phyloP scores from a whole-genome alignment of 2,329 filamentous ascomycete species.

The Fusarium sp. region DNA sequence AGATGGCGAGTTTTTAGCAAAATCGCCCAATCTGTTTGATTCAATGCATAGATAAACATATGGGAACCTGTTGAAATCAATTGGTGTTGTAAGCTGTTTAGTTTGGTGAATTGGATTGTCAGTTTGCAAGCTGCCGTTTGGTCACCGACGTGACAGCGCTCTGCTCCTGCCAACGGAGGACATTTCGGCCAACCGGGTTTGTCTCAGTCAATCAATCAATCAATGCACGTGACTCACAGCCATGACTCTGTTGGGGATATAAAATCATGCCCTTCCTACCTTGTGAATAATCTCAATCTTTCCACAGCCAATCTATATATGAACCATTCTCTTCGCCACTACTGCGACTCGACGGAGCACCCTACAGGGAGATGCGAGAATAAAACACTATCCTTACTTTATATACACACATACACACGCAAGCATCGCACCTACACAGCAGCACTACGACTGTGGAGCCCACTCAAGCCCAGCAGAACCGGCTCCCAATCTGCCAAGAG shows the following conservation, averaged over 20 bases:
- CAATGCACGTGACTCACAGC: too few species aligned
- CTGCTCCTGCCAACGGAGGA: too few species aligned
- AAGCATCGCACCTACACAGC: neutral
- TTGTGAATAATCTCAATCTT: neutral
- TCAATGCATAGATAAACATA: too few species aligned
- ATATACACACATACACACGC: neutral
- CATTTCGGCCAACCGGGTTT: too few species aligned
- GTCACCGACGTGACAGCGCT: too few species aligned
- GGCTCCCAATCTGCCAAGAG: neutral
- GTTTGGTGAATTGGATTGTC: too few species aligned
- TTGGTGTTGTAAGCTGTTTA: too few species aligned
- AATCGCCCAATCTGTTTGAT: too few species aligned
- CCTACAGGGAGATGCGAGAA: neutral
- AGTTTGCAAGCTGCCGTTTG: too few species aligned
- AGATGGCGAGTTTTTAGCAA: too few species aligned
- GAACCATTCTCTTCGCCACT: neutral
- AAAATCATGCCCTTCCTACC: neutral
- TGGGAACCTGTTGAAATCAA: too few species aligned
- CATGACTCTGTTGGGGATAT: neutral
- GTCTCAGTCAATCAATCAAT: too few species aligned
- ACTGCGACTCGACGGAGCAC: neutral
- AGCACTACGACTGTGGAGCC: neutral
- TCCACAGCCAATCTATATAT: neutral
- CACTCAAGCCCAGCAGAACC: neutral
- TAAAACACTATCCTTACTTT: neutral